These are phyloP conservation scores for Punica granatum DNA, from an alignment of 345 rosid genomes.

Conservation along the genomic window DNA sequence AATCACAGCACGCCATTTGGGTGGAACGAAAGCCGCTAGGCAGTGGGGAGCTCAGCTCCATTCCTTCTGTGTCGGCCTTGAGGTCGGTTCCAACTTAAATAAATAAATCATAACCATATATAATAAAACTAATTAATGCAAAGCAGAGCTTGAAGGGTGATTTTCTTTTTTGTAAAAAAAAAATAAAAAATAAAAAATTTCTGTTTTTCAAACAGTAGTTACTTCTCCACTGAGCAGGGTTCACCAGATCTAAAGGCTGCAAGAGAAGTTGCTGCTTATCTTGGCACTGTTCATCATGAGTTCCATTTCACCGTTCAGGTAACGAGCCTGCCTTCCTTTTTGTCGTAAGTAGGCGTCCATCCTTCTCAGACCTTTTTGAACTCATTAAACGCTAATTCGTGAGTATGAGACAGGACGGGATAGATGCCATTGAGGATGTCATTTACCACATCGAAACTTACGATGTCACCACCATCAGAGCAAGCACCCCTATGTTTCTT, in stretches of 20 bases:
- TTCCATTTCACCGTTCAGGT: conserved; percentile 89
- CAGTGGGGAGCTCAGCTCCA: conserved; percentile 91
- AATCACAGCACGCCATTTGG: conserved; percentile 70
- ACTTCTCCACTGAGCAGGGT: conserved; percentile 31
- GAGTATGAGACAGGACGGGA: conserved; percentile 52
- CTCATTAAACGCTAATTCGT: background rate
- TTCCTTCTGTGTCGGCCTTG: conserved; percentile 88
- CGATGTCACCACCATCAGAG: no score
- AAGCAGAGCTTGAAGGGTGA: background rate
- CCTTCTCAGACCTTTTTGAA: background rate
- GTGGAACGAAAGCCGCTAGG: conserved; percentile 63
- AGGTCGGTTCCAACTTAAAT: conserved; percentile 38
- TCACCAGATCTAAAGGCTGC: conserved; percentile 90
- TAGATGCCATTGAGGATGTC: conserved; percentile 97
- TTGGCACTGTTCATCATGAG: conserved; percentile 93
- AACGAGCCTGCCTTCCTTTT: background rate
- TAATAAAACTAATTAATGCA: no score
- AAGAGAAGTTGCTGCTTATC: conserved; percentile 76
- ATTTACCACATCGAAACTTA: no score
- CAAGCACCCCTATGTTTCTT: conserved; percentile 92
- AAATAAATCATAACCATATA: background rate
- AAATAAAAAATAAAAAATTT: no score
- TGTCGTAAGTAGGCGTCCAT: conserved; percentile 4
- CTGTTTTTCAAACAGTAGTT: background rate
- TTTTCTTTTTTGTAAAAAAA: no score